Evolutionary conservation across 2,329 filamentous ascomycete species (phyloP), one percentile per base, ranked within the genome.

Genomic region (Calonectria hongkongensis): DNA sequence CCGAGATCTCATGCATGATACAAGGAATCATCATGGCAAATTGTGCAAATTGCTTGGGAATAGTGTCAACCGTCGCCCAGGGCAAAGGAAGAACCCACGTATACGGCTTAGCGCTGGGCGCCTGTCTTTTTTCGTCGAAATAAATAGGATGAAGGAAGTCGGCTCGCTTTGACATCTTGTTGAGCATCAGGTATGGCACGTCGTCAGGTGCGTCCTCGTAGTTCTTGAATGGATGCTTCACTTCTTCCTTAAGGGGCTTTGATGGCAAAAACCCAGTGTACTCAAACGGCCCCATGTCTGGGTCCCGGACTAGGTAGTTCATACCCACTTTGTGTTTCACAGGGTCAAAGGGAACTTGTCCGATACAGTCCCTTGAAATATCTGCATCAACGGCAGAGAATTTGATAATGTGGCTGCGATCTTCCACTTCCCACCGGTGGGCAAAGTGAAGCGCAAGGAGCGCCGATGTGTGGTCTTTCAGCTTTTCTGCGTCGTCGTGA

Each of bases 1-100:
- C 86, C 74, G 94, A 93, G 2, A 96, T 78, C n/a, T 90, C 90
- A 75, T 95, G 90, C 18, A 94, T 85, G 43, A 98, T 90, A 0
- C 92, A 92, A 0, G 96, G 95, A 6, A 97, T 88, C 45, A 97
- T 87, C 66, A 93, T 86, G 2, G 88, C 90, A 33, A 92, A 87
- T 56, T 86, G 83, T 1, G 84, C 86, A 70, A 87, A 85, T 9
- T 82, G 81, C 8, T 85, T 79, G 0, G 88, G 85, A 2, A 90
- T 77, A 2, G 76, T 75, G 72, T 92, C 91, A 0, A 90, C 81
- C 0, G 80, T 87, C 67, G 91, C 90, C n/a, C 83, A 83, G 0
- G 83, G 75, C 2, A 85, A 79, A 0, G 89, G 88, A 4, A 92
- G 80, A 6, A 88, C 85, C 6, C 84, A 78, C 0, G 79, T 76